phyloP scores from a whole-genome alignment of 2,329 filamentous ascomycete species.

The Aspergillus sp. region DNA sequence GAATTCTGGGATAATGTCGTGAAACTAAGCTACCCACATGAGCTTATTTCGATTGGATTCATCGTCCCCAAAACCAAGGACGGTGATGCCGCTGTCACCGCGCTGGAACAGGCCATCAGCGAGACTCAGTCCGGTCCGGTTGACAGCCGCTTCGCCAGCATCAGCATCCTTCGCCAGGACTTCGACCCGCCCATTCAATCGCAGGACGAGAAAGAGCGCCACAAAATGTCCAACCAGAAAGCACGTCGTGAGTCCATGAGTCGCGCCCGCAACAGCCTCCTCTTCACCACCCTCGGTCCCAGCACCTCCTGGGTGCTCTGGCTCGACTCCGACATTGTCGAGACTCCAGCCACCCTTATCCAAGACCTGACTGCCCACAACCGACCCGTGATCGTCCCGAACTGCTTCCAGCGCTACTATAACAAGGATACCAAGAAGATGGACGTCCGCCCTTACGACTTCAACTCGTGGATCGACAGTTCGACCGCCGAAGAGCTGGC shows the following conservation, averaged over 20 bases:
- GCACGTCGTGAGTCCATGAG: constrained; percentile 84
- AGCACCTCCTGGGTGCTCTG: constrained; percentile 94
- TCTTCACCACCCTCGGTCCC: constrained; percentile 92
- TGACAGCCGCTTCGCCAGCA: constrained; percentile 81
- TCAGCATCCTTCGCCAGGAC: constrained; percentile 94
- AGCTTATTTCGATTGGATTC: constrained; percentile 91
- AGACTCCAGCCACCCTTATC: constrained; percentile 80
- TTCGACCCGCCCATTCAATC: constrained; percentile 79
- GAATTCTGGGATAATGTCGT: constrained; percentile 94
- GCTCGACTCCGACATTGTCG: constrained; percentile 90
- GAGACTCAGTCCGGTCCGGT: constrained; percentile 83
- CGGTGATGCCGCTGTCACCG: constrained; percentile 80
- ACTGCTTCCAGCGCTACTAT: constrained; percentile 88
- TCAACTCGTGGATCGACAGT: constrained; percentile 96
- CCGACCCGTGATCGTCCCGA: constrained; percentile 89
- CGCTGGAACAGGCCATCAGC: constrained; percentile 80
- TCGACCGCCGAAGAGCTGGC: constrained; percentile 74
- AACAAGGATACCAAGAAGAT: constrained; percentile 70
- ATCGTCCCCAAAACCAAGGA: constrained; percentile 93
- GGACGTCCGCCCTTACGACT: constrained; percentile 87
- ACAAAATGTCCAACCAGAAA: constrained; percentile 91
- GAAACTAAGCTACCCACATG: constrained; percentile 83
- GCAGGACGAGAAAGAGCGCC: constrained; percentile 84
- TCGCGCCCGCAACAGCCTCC: constrained; percentile 85
- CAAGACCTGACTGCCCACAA: constrained; percentile 88